phyloP scores from a whole-genome alignment of 805 yeast species.

The Kazachstania psychrophila region DNA sequence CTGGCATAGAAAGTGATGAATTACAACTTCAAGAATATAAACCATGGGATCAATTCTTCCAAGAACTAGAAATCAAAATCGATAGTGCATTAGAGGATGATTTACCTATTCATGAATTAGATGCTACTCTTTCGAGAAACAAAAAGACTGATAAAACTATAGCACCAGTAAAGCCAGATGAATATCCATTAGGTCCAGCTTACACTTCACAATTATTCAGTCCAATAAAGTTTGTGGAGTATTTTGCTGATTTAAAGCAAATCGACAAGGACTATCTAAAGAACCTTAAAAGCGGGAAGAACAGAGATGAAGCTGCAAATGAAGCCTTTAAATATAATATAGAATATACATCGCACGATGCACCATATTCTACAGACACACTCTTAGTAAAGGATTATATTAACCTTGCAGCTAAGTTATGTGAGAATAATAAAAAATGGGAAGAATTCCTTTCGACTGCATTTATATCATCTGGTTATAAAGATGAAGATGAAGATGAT shows the following conservation, averaged over 20 bases:
- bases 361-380: conserved; percentile 43
- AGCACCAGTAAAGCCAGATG: conserved; percentile 52
- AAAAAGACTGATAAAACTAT: conserved; percentile 44
- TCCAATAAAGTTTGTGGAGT: conserved; percentile 66
- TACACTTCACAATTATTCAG: conserved; percentile 61
- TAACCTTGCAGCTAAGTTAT: conserved; percentile 44
- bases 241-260: conserved; percentile 52
- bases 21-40: conserved; percentile 12
- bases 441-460: conserved; percentile 44
- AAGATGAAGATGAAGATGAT: conserved; percentile 26
- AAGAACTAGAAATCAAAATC: conserved; percentile 34
- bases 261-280: conserved; percentile 37
- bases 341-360: conserved; percentile 62
- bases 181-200: conserved; percentile 61
- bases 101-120: background rate
- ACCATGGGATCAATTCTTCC: conserved; percentile 55
- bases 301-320: conserved; percentile 42
- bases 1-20: conserved; percentile 34
- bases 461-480: conserved; percentile 58
- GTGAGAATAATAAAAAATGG: conserved; percentile 49
- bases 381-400: conserved; percentile 58
- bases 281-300: conserved; percentile 47
- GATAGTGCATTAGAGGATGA: conserved; percentile 12
- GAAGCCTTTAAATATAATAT: conserved; percentile 47
- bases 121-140: conserved; percentile 7